Conservation (phyloP, 2,329 filamentous ascomycete species). For the Penicillium capsulatum region DNA sequence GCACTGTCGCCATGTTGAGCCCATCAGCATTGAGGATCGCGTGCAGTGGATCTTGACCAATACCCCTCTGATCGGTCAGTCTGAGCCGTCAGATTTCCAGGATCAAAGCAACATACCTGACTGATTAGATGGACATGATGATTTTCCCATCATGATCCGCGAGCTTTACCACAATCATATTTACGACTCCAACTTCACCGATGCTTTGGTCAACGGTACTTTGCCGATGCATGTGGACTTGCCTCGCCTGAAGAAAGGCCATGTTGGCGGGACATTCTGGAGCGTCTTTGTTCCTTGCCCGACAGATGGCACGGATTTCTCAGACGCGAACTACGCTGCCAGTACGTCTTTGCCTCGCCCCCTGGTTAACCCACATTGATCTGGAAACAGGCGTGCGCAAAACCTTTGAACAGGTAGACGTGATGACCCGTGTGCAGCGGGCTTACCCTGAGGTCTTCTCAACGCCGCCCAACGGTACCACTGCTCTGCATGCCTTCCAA, state of each 20-base stretch:
- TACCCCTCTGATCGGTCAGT: constrained; percentile 48
- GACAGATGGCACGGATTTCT: constrained; percentile 65
- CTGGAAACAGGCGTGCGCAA: constrained; percentile 26
- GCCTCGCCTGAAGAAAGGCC: constrained; percentile 65
- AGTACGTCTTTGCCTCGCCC: constrained; percentile 44
- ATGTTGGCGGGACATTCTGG: constrained; percentile 81
- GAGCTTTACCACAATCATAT: constrained; percentile 69
- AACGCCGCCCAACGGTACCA: constrained; percentile 53
- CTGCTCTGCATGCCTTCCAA: constrained; percentile 59
- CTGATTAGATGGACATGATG: constrained; percentile 76
- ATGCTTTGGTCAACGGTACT: constrained; percentile 67
- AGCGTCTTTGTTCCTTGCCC: constrained; percentile 80
- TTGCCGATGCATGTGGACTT: constrained; percentile 72
- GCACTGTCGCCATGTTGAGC: constrained; percentile 5
- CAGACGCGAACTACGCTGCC: constrained; percentile 64
- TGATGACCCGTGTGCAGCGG: constrained; percentile 33
- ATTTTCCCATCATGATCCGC: constrained; percentile 73
- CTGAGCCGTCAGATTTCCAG: background rate
- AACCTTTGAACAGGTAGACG: constrained; percentile 37
- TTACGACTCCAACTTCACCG: constrained; percentile 67
- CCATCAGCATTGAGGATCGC: constrained; percentile 32
- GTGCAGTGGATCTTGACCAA: constrained; percentile 44
- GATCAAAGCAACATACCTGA: background rate
- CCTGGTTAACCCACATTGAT: constrained; percentile 22
- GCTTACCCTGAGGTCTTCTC: constrained; percentile 49